These are phyloP conservation scores for Bruguiera parviflora DNA, from an alignment of 345 rosid genomes.

Conservation along the genomic window DNA sequence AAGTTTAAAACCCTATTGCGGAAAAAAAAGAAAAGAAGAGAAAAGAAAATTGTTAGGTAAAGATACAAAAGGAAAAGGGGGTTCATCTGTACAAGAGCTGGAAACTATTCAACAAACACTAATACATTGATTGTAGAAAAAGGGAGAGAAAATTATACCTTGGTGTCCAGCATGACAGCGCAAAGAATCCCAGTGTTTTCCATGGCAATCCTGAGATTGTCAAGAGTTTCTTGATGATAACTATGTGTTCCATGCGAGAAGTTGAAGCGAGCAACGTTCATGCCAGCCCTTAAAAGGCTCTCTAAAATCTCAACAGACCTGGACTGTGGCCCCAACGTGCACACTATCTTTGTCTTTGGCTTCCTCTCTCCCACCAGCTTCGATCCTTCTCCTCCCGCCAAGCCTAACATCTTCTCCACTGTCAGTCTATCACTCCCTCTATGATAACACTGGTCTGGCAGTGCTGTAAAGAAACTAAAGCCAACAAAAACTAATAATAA, in stretches of 20 bases:
- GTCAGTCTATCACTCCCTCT: background rate
- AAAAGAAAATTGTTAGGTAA: too few relatives aligned
- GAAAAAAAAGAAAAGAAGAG: too few relatives aligned
- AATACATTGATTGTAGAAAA: background rate
- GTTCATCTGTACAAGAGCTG: too few relatives aligned
- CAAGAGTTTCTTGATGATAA: slow-evolving; percentile 88
- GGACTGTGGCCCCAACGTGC: slow-evolving; percentile 91
- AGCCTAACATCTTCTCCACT: slow-evolving; percentile 8
- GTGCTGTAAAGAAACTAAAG: background rate
- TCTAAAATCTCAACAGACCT: slow-evolving; percentile 73
- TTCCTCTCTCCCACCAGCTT: slow-evolving; percentile 22
- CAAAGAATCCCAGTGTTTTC: slow-evolving; percentile 80
- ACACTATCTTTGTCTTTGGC: slow-evolving; percentile 91
- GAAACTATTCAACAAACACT: background rate
- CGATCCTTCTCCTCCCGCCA: slow-evolving; percentile 1
- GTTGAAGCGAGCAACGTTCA: slow-evolving; percentile 52
- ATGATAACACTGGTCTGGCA: background rate
- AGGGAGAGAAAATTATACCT: slow-evolving; percentile 33
- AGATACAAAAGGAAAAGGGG: too few relatives aligned
- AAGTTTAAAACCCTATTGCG: too few relatives aligned
- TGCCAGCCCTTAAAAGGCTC: slow-evolving; percentile 86
- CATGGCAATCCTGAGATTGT: slow-evolving; percentile 84
- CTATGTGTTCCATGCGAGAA: slow-evolving; percentile 95
- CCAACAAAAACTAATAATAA: background rate
- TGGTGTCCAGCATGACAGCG: slow-evolving; percentile 97